A percentile compares a stretch with the other conserved stretches of the same genome.
These are phyloP conservation scores for Sporothrix curviconia DNA, from an alignment of 2,329 filamentous ascomycete species.

Conservation along the genomic window DNA sequence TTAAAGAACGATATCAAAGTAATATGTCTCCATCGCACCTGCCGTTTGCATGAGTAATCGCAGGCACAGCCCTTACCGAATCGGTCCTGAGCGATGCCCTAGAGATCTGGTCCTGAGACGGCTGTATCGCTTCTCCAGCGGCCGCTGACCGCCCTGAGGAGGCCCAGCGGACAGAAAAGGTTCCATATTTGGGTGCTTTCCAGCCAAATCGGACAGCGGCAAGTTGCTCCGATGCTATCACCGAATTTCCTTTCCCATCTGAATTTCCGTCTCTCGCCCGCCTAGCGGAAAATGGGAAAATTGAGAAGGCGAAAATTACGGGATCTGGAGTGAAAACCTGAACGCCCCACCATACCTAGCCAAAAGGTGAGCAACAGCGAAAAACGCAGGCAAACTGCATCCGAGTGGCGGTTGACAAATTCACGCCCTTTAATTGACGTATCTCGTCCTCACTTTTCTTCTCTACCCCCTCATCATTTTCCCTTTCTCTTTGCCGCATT, in stretches of 20 bases:
- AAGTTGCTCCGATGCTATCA: constrained; percentile 17
- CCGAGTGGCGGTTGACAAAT: constrained; percentile 10
- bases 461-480: neutral
- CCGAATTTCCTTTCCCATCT: constrained; percentile 11
- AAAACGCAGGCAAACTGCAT: constrained; percentile 1
- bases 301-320: neutral
- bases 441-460: neutral
- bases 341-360: neutral
- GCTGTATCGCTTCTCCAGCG: neutral
- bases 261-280: neutral
- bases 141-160: neutral
- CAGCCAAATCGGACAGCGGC: constrained; percentile 15
- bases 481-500: neutral
- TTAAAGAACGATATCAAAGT: too few relatives aligned
- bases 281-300: neutral
- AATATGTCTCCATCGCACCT: neutral
- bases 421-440: neutral
- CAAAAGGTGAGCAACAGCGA: neutral
- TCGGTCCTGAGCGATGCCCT: neutral
- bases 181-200: neutral
- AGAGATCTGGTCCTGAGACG: too few relatives aligned
- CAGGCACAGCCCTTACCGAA: neutral
- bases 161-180: neutral
- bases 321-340: neutral
- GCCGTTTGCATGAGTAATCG: neutral